These are phyloP conservation scores for Sporothrix inflata DNA, from an alignment of 2,329 filamentous ascomycete genomes.

Conservation along the genomic window DNA sequence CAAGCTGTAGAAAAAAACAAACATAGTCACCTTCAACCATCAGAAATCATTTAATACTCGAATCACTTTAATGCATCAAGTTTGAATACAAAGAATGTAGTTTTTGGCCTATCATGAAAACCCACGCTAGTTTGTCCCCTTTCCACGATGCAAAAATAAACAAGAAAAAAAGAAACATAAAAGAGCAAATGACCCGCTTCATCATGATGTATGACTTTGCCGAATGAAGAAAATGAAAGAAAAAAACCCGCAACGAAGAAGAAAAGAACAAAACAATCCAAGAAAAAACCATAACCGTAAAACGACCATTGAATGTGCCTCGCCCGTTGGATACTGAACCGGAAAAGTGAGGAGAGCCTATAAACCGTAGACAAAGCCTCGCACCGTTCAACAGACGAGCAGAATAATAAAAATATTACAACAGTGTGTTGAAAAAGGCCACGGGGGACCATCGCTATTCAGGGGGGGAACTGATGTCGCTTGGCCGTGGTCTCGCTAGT, in stretches of 20 bases:
- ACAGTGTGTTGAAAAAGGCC: not conserved
- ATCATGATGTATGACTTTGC: conserved; percentile 22
- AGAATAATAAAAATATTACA: not conserved
- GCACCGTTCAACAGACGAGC: not conserved
- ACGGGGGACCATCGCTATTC: conserved; percentile 7
- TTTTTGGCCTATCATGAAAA: not conserved
- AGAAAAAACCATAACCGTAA: not conserved
- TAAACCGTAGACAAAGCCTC: too few relatives aligned
- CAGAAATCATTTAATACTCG: not conserved
- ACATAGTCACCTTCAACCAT: too few relatives aligned
- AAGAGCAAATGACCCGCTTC: conserved; percentile 1
- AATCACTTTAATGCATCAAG: not conserved
- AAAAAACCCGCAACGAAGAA: not conserved
- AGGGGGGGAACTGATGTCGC: not conserved
- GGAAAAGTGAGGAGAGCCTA: too few relatives aligned
- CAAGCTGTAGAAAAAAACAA: too few relatives aligned
- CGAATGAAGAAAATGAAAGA: not conserved
- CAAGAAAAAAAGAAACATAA: not conserved
- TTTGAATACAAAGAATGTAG: not conserved
- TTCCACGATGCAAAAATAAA: conserved; percentile 6
- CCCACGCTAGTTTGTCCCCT: not conserved
- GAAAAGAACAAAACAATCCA: not conserved
- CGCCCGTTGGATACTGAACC: too few relatives aligned
- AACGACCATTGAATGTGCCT: too few relatives aligned
- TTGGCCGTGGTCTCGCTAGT: not conserved